Percentiles rank a stretch among this genome's conserved stretches.
Conservation (phyloP, 2,329 filamentous ascomycete genomes). For the Emergomyces pasteurianus region DNA sequence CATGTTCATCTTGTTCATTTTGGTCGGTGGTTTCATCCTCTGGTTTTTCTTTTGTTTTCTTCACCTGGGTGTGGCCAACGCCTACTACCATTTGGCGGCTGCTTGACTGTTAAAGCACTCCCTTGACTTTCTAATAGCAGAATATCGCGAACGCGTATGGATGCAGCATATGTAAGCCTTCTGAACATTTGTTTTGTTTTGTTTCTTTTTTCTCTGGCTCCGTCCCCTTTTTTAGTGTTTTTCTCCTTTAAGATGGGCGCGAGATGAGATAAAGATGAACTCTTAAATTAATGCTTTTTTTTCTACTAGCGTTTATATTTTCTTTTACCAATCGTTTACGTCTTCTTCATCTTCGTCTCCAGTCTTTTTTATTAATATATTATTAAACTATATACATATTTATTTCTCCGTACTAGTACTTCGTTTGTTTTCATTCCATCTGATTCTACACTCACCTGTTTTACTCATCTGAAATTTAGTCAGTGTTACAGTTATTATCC, state of each 20-base stretch:
- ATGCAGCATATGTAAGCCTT: background rate
- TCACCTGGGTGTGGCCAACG: background rate
- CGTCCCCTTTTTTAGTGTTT: too few species aligned
- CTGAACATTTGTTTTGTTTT: background rate
- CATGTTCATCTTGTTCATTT: background rate
- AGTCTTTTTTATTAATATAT: too few species aligned
- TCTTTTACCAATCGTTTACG: too few species aligned
- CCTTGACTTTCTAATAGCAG: conserved; percentile 5
- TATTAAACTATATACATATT: too few species aligned
- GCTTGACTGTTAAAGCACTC: background rate
- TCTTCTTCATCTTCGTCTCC: too few species aligned
- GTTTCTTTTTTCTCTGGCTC: background rate
- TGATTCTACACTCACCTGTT: too few species aligned
- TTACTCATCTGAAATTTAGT: too few species aligned
- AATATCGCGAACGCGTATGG: background rate
- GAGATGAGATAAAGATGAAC: background rate
- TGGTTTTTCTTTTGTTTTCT: background rate
- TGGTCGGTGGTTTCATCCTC: background rate
- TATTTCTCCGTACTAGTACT: too few species aligned
- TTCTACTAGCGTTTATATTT: too few species aligned
- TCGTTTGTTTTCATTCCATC: too few species aligned
- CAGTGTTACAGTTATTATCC: too few species aligned
- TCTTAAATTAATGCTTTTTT: too few species aligned
- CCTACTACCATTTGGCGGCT: background rate
- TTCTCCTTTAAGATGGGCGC: background rate